Conservation (phyloP, 2,329 filamentous ascomycete species). For the Sporothrix inflata region DNA sequence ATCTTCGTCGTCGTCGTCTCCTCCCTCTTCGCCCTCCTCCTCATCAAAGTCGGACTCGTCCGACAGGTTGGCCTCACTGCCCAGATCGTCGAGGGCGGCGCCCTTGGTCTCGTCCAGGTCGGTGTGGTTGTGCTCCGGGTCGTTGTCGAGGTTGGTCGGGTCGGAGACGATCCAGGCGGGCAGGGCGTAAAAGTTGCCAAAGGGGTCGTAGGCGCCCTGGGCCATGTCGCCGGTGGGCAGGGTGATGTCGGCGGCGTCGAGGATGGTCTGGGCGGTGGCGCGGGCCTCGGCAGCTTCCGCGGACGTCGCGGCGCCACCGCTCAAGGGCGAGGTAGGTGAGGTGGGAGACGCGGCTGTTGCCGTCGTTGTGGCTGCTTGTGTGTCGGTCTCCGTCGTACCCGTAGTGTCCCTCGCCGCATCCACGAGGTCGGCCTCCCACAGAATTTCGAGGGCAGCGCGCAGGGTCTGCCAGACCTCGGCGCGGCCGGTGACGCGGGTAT, state of each 20-base stretch:
- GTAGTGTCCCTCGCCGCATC: background rate
- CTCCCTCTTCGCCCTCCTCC: constrained; percentile 28
- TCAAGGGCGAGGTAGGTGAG: background rate
- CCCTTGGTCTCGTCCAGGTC: constrained; percentile 37
- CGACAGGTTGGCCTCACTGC: constrained; percentile 7
- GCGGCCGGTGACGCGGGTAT: constrained; percentile 79
- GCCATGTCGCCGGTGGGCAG: constrained; percentile 73
- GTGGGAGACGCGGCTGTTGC: background rate
- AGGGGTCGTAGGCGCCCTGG: constrained; percentile 71
- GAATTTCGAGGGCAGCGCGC: constrained; percentile 65
- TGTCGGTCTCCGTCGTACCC: background rate
- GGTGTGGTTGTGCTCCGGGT: constrained; percentile 30
- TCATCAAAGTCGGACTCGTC: constrained; percentile 35
- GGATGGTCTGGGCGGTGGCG: constrained; percentile 75
- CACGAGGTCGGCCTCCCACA: constrained; percentile 57
- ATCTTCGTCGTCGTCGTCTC: constrained; percentile 26
- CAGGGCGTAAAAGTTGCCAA: constrained; percentile 70
- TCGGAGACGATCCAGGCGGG: constrained; percentile 71
- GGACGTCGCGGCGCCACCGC: constrained; percentile 36
- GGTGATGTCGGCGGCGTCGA: constrained; percentile 77
- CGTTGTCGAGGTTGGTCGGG: constrained; percentile 58
- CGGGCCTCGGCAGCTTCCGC: constrained; percentile 50
- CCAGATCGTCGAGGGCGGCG: constrained; percentile 31
- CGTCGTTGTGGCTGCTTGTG: background rate
- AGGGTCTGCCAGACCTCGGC: constrained; percentile 81